Conservation (phyloP, 2,329 filamentous ascomycete genomes). For the Penicillium corylophilum region DNA sequence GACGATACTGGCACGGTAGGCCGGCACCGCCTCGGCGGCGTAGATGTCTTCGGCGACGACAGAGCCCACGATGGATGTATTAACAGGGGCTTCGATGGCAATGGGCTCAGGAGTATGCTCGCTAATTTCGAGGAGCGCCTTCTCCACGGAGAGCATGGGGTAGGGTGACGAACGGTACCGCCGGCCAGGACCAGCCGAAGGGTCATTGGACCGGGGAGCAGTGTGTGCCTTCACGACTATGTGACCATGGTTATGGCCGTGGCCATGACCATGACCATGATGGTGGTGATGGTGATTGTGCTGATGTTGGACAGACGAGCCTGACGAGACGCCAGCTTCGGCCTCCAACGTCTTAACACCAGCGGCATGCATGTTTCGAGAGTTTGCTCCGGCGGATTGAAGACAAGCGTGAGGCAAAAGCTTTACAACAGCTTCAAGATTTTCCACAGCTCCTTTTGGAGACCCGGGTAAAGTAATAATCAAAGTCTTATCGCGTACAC, state of each 20-base stretch:
- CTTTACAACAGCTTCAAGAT: constrained; percentile 82
- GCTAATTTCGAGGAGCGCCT: constrained; percentile 72
- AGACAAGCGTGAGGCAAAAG: constrained; percentile 93
- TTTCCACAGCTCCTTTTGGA: constrained; percentile 92
- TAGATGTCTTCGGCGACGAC: constrained; percentile 81
- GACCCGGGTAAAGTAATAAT: constrained; percentile 91
- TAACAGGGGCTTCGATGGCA: constrained; percentile 59
- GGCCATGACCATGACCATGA: constrained; percentile 53
- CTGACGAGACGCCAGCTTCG: constrained; percentile 65
- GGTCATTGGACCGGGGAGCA: constrained; percentile 60
- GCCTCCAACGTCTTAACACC: constrained; percentile 80
- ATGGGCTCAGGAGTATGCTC: constrained; percentile 67
- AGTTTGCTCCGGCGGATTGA: constrained; percentile 81
- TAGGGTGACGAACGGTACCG: constrained; percentile 85
- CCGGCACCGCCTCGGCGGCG: constrained; percentile 80
- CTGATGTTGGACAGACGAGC: neutral
- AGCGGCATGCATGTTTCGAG: constrained; percentile 73
- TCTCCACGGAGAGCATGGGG: constrained; percentile 82
- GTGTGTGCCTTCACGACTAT: constrained; percentile 70
- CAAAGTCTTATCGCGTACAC: constrained; percentile 75
- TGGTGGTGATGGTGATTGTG: constrained; percentile 37
- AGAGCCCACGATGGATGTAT: constrained; percentile 66
- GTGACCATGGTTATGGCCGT: constrained; percentile 65
- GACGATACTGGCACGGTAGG: constrained; percentile 92
- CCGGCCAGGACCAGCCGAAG: constrained; percentile 59